Evolutionary conservation across 2,329 filamentous ascomycete species (phyloP), one percentile per base, ranked within the genome.

Genomic region (Cordyceps javanica): DNA sequence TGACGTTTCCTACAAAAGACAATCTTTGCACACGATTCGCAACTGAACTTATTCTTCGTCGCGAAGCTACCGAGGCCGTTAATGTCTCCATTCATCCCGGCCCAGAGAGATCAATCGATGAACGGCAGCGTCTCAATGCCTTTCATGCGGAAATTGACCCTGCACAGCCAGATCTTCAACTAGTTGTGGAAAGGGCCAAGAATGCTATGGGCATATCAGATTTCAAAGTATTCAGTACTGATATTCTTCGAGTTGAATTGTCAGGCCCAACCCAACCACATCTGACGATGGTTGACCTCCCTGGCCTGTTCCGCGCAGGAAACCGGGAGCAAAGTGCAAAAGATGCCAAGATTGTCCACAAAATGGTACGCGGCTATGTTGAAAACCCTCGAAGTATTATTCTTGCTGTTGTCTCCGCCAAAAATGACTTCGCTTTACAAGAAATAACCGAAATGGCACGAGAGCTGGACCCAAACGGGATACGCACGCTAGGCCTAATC

Each of bases 11-110:
- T 0, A 71, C 75, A 9, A 81, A 82, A 25, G 79, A 81, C 55
- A 80, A 76, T 38, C 65, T 86, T 0, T 87, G 83, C 66, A 87
- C 85, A 0, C 75, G 81, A 0, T 87, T 88, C 60, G 78, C 83
- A 0, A 88, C 83, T 0, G 82, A 88, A 66, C 70, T 87, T 21
- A 73, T 84, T 13, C 73, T 88, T 4, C 77, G 83, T 19, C 75
- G 77, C 10, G 69, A 69, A 3, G 21, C 67, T 0, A 59, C 68
- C 0, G 58, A 67, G 0, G 65, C 65, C 2, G 70, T 79, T 16
- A 68, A 63, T 5, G 66, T 77, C 3, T 63, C 61, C 25, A 67
- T 67, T 38, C 59, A 57, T 16, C 72, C 75, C 0, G 71, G 72
- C 13, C 59, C 61, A 0, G 65, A 67, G 2, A 62, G 71, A 3